Base-by-base conservation (phyloP, 805 yeast species). In the Naumovozyma castellii region DNA sequence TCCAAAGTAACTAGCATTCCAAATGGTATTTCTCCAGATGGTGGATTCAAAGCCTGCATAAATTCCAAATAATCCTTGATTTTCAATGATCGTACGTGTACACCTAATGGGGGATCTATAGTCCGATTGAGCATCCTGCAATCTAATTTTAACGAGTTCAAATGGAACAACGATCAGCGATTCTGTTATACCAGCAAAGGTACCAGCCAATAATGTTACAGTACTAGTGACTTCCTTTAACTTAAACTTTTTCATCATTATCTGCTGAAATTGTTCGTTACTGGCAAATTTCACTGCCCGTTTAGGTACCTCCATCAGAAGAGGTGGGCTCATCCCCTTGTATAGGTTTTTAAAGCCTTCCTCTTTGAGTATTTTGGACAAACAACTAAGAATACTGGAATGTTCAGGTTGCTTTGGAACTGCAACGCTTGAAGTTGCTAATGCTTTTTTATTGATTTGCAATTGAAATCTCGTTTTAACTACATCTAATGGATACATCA, bases 1-100 rank as follows among this genome's bases (percentile, higher is more conserved):
- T 48, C 98, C 98, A 61, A 92, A 92, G 68, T 92, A 92, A 43
- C 97, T 97, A 35, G 96, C 95, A 66, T 92, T 92, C 99, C 99
- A 92, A 44, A 77, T 68, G 44, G 85, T 76, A 62, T 92, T 97
- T 74, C 99, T 84, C 95, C 96, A 92, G 58, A 92, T 65, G 8
- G 98, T 92, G 19, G 97, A 87, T 68, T 92, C 99, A 50, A 92
- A 70, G 44, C 99, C 99, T 60, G 85, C 86, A 66, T 90, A 92
- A 57, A 92, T 65, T 20, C 95, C 87, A 42, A 85, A 64, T 2
- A 76, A 60, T 56, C 98, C 98, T 59, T 90, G 85, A 36, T 71
- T 65, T 52, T 72, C 72, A 44, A 88, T 67, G 46, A 86, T 83
- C 56, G 74, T 55, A 71, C 69, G 30, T 87, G 75, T 10, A 86